Percentiles rank a stretch among this genome's conserved stretches.
Evolutionary conservation across 2,329 filamentous ascomycete species (phyloP).

Genomic region (Pseudocercospora pini-densiflorae): DNA sequence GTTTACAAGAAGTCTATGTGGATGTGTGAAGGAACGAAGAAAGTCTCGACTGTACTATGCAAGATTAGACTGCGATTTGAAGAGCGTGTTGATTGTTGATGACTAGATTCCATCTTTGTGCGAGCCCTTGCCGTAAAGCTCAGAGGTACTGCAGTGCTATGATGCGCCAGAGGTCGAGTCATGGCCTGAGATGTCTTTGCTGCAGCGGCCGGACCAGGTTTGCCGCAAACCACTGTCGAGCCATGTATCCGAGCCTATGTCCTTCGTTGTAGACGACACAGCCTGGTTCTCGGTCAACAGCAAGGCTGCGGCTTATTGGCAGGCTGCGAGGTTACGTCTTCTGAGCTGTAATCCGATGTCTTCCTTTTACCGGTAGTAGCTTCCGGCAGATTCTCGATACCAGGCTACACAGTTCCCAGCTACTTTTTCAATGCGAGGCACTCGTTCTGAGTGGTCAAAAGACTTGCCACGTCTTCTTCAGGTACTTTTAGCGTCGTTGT

Average conservation of each 20-base stretch:
- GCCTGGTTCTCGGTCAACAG: not conserved
- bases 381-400: not conserved
- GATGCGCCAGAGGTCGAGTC: not conserved
- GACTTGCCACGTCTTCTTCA: not conserved
- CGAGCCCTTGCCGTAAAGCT: not conserved
- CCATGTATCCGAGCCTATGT: not conserved
- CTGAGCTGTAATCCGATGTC: not conserved
- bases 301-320: constrained; percentile 7
- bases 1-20: not conserved
- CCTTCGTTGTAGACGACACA: not conserved
- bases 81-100: not conserved
- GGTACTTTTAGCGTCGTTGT: not conserved
- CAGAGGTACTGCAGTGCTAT: not conserved
- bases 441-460: not conserved
- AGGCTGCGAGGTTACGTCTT: not conserved
- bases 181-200: not conserved
- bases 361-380: not conserved
- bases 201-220: not conserved
- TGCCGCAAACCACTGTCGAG: not conserved
- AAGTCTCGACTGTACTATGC: too few species aligned
- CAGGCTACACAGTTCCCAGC: not conserved
- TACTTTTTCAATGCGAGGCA: not conserved
- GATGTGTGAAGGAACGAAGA: not conserved
- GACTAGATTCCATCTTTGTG: not conserved
- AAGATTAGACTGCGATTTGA: not conserved